These are phyloP conservation scores for Elongisporangium anandrum DNA, from an alignment of 352 stramenopile species.

Conservation along the genomic window DNA sequence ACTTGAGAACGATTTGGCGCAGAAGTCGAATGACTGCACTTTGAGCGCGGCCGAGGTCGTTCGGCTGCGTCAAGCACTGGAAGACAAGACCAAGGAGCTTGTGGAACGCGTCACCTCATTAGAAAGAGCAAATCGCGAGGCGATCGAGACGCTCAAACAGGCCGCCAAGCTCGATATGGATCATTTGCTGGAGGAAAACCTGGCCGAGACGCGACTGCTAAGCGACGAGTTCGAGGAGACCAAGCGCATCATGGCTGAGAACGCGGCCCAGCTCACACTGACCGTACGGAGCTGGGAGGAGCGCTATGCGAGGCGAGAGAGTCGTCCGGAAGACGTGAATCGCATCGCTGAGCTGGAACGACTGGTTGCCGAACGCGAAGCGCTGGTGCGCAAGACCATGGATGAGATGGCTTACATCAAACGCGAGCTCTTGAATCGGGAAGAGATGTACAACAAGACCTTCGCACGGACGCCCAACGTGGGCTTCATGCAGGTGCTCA, in stretches of 20 bases:
- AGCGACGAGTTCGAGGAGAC: conserved; percentile 76
- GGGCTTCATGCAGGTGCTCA: conserved; percentile 86
- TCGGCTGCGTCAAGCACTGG: conserved; percentile 18
- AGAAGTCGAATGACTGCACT: conserved; percentile 26
- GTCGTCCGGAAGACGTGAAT: conserved; percentile 70
- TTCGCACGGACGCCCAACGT: conserved; percentile 85
- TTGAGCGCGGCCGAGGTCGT: conserved; percentile 24
- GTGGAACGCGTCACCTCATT: conserved; percentile 22
- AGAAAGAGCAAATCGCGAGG: conserved; percentile 32
- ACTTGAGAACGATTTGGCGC: conserved; percentile 17
- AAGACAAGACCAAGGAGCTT: conserved; percentile 28
- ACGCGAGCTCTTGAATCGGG: conserved; percentile 89
- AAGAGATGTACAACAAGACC: conserved; percentile 94
- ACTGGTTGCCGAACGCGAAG: conserved; percentile 61
- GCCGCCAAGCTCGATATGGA: conserved; percentile 67
- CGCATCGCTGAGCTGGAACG: conserved; percentile 73
- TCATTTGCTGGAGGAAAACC: conserved; percentile 59
- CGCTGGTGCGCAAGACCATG: conserved; percentile 51
- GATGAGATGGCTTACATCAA: conserved; percentile 94
- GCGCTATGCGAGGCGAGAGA: conserved; percentile 55
- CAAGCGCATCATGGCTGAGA: conserved; percentile 42
- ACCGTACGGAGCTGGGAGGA: conserved; percentile 51
- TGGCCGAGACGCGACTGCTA: conserved; percentile 54
- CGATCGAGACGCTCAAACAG: conserved; percentile 48
- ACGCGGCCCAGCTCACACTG: conserved; percentile 35